Base-by-base conservation (phyloP, 768 basidiomycete genomes). In the Tulasnella sp. region DNA sequence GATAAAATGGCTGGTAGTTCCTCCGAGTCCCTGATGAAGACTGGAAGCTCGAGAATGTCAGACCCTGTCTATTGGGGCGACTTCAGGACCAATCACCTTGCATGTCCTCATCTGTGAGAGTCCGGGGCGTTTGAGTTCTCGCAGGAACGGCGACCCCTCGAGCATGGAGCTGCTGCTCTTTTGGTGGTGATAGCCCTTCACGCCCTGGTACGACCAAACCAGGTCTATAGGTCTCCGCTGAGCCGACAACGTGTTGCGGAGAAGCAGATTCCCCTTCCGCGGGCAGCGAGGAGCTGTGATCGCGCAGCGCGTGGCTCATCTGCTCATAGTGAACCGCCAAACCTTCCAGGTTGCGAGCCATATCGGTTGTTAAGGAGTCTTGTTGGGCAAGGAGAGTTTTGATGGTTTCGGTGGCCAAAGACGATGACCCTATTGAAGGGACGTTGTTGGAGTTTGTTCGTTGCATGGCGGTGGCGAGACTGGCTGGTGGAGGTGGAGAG, bases 1-100 rank as follows among this genome's bases (percentile, higher is more conserved):
- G 85, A 82, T 84, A 95, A 89, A 74, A 95, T 93, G 5, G 87
- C 85, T 3, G 91, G 91, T 7, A 95, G 85, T 82, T 94, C 93
- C 13, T 91, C 88, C 1, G 92, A 92, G 82, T 95, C 93, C 55
- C 92, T 87, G 80, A 91, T 89, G 91, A 95, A 94, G 39, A 90
- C 94, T 93, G 74, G 4, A 67, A 26, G 32, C 39, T 18, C 37
- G n/a, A 42, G 15, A 18, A 18, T 7, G 70, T 40, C 20, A 57
- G 13, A 73, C 9, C 67, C 20, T 37, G 42, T 37, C 37, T 2
- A 67, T 10, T 26, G 70, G 78, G 20, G 5, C 5, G 1, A 1
- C 10, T n/a, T 61, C n/a, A 40, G 7, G 13, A 18, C 16, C 51
- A 39, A 67, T 18, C 23, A 79, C 79, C 77, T 77, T 79, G 72